phyloP scores from a whole-genome alignment of 2,329 filamentous ascomycete genomes.

The Colletotrichum cereale region DNA sequence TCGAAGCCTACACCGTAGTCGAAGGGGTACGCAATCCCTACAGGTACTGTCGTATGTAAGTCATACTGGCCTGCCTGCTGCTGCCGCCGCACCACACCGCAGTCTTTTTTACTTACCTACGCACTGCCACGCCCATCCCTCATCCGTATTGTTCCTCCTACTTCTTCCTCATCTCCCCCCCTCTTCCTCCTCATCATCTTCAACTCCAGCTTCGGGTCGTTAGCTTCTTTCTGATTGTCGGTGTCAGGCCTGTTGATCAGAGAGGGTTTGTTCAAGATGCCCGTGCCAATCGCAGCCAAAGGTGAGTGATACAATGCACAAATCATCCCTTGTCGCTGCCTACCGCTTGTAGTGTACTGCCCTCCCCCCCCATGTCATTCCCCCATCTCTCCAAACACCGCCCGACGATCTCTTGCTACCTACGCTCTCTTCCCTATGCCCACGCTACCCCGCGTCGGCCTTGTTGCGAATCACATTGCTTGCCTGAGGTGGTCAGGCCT shows the following conservation, averaged over 20 bases:
- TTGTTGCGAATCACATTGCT: constrained; percentile 37
- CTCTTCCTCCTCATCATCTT: not conserved
- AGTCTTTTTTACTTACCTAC: constrained; percentile 8
- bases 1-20: not conserved
- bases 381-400: constrained; percentile 27
- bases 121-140: not conserved
- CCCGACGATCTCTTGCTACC: constrained; percentile 36
- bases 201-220: constrained; percentile 16
- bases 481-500: constrained; percentile 40
- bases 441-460: constrained; percentile 35
- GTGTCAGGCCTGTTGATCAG: constrained; percentile 18
- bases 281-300: constrained; percentile 40
- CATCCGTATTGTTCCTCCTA: constrained; percentile 6
- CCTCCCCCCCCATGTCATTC: constrained; percentile 6
- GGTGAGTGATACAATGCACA: constrained; percentile 28
- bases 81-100: not conserved
- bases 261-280: constrained; percentile 34
- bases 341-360: constrained; percentile 19
- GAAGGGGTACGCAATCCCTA: constrained; percentile 1
- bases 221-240: not conserved
- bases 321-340: constrained; percentile 29
- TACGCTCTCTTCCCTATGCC: not conserved
- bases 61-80: not conserved
- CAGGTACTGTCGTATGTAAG: constrained; percentile 9
- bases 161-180: not conserved